A percentile compares a stretch with the other conserved stretches of the same genome.
Evolutionary conservation across 768 basidiomycete species (phyloP).

Genomic region (Jaapia argillacea): DNA sequence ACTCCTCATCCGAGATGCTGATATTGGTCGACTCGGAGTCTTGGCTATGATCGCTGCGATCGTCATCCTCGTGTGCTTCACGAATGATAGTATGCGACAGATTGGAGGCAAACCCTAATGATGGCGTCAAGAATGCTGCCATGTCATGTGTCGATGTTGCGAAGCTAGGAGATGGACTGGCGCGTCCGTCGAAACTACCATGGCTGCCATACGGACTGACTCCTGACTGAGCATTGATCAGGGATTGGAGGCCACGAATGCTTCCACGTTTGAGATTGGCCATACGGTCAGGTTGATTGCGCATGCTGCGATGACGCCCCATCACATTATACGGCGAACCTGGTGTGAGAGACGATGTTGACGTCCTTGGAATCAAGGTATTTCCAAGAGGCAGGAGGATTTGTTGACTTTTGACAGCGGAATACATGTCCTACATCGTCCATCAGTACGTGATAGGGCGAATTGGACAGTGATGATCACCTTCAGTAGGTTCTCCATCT

Average conservation of each 20-base stretch:
- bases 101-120: constrained; percentile 95
- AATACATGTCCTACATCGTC: constrained; percentile 77
- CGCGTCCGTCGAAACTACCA: constrained; percentile 75
- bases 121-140: constrained; percentile 63
- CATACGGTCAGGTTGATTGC: constrained; percentile 62
- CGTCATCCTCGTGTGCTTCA: constrained; percentile 87
- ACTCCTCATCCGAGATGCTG: constrained; percentile 90
- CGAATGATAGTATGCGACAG: constrained; percentile 94
- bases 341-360: constrained; percentile 50
- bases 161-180: constrained; percentile 93
- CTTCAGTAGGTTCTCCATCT: constrained; percentile 83
- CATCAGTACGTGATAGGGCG: constrained; percentile 4
- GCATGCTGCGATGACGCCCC: constrained; percentile 60
- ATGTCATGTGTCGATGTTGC: constrained; percentile 85
- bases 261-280: constrained; percentile 82
- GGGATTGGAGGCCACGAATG: constrained; percentile 78
- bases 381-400: constrained; percentile 73
- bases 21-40: constrained; percentile 61
- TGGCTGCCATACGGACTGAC: constrained; percentile 78
- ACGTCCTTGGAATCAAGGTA: constrained; percentile 29
- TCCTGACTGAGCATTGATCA: constrained; percentile 56
- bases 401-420: constrained; percentile 81
- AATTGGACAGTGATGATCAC: constrained; percentile 25
- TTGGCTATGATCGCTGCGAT: constrained; percentile 59
- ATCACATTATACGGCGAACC: constrained; percentile 32